Base-by-base conservation (phyloP, 768 basidiomycete genomes). In the Rhodotorula paludigena region DNA sequence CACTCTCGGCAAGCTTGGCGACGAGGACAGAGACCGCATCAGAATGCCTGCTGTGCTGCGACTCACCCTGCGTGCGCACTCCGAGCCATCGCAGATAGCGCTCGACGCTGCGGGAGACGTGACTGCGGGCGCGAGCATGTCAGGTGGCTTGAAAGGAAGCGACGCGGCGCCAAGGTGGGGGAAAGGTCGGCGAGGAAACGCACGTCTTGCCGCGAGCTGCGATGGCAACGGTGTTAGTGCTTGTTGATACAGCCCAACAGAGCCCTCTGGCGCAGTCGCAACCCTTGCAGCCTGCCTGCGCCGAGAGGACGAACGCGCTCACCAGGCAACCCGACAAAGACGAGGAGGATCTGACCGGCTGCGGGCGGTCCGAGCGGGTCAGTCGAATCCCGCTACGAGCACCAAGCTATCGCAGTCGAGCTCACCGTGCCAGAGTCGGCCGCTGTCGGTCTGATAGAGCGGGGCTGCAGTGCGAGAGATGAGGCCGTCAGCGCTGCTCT, bases 1-100 rank as follows among this genome's bases (percentile, higher is more conserved):
- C 30, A 25, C 25, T 6, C 25, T n/a, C n/a, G n/a, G n/a, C n/a
- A 23, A 2, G 36, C 33, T 21, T 10, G 20, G 21, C 2, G 15
- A 49, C 23, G 15, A 28, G 42, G 12, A 21, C 23, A 20, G 6
- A 7, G 23, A 32, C 5, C 25, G 35, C 5, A 10, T n/a, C n/a
- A n/a, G n/a, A n/a, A n/a, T n/a, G n/a, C n/a, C n/a, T n/a, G n/a
- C n/a, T n/a, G n/a, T n/a, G n/a, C n/a, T n/a, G n/a, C 2, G 30
- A 44, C 58, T 11, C 16, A 76, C 75, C 74, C 57, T 88, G 85
- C 0, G 92, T 94, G 79, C 94, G 97, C 60, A 99, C 90, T 38
- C 96, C 96, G 79, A 91, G 89, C 96, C 96, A 99, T 78, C 92
- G 84, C 2, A 99, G 84, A 79, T 99, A 99, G n/a, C 96, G 86